A percentile compares a stretch with the other conserved stretches of the same genome.
Conservation (phyloP, 352 stramenopile genomes). For the Phytophthora pinifolia region DNA sequence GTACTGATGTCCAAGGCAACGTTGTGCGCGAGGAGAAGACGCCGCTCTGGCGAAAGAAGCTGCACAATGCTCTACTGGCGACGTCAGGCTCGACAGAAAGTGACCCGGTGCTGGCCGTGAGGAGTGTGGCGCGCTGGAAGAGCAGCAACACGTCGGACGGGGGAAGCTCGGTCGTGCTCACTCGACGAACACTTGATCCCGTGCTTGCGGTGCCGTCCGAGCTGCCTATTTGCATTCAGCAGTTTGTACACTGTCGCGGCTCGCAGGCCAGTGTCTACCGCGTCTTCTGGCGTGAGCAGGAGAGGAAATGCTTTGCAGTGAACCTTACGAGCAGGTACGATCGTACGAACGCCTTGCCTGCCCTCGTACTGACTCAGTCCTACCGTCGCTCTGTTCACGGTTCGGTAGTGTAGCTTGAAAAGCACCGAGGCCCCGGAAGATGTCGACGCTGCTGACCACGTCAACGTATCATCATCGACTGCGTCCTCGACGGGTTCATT, state of each 20-base stretch:
- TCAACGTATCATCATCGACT: background rate
- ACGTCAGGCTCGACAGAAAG: slow-evolving; percentile 10
- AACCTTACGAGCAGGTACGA: slow-evolving; percentile 75
- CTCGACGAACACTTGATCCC: slow-evolving; percentile 51
- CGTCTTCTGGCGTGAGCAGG: slow-evolving; percentile 53
- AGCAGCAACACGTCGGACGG: slow-evolving; percentile 24
- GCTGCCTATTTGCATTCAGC: slow-evolving; percentile 62
- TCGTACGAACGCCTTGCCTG: background rate
- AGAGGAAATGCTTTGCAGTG: slow-evolving; percentile 63
- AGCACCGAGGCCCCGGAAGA: slow-evolving; percentile 22
- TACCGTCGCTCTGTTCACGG: slow-evolving; percentile 15
- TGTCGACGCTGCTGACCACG: background rate
- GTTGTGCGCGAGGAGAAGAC: slow-evolving; percentile 55
- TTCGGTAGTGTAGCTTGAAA: slow-evolving; percentile 42
- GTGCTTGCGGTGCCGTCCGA: slow-evolving; percentile 59
- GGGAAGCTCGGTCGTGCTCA: slow-evolving; percentile 67
- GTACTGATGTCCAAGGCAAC: slow-evolving; percentile 43
- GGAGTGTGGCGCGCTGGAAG: slow-evolving; percentile 59
- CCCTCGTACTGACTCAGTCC: too few relatives aligned
- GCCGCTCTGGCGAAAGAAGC: slow-evolving; percentile 57
- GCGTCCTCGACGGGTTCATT: background rate
- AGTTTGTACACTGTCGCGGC: slow-evolving; percentile 71
- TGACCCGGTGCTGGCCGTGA: slow-evolving; percentile 55
- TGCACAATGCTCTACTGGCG: slow-evolving; percentile 43
- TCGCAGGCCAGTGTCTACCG: slow-evolving; percentile 71